Evolutionary conservation across 192 early-diverging fungal genomes (phyloP).

Genomic region (Mortierella claussenii): DNA sequence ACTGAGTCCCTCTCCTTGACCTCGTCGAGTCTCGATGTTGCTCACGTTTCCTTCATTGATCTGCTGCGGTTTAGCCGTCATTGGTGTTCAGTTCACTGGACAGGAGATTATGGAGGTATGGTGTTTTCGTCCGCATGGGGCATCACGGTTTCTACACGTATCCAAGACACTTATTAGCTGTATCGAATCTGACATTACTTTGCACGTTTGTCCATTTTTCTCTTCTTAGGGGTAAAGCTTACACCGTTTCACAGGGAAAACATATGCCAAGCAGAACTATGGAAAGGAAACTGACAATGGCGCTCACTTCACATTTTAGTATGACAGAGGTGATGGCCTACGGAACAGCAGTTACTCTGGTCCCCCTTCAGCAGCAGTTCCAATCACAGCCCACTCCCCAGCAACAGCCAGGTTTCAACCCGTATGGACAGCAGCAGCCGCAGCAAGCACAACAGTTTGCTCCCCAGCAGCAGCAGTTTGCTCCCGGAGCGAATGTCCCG

Average conservation of each 20-base stretch:
- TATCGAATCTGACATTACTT: no score
- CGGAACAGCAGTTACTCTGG: conserved; percentile 39
- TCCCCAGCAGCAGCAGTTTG: conserved; percentile 12
- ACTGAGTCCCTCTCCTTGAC: background rate
- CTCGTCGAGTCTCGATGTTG: background rate
- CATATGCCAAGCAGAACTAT: no score
- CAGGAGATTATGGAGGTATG: conserved; percentile 47
- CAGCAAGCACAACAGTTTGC: conserved; percentile 6
- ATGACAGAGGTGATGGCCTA: conserved; percentile 49
- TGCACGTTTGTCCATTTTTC: conserved; percentile 1
- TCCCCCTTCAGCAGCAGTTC: conserved; percentile 36
- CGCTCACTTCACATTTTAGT: no score
- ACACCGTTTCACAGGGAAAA: no score
- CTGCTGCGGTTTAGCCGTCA: conserved; percentile 15
- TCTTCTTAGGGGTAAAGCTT: conserved; percentile 21
- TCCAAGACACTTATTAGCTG: no score
- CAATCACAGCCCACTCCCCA: no score
- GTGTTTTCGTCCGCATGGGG: no score
- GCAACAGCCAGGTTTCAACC: conserved; percentile 3
- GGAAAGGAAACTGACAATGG: no score
- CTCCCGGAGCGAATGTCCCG: no score
- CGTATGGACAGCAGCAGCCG: background rate
- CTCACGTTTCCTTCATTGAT: background rate
- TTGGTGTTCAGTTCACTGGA: conserved; percentile 46
- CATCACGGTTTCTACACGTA: no score